Conservation (phyloP, 2,329 filamentous ascomycete genomes). For the Botrytis squamosa region DNA sequence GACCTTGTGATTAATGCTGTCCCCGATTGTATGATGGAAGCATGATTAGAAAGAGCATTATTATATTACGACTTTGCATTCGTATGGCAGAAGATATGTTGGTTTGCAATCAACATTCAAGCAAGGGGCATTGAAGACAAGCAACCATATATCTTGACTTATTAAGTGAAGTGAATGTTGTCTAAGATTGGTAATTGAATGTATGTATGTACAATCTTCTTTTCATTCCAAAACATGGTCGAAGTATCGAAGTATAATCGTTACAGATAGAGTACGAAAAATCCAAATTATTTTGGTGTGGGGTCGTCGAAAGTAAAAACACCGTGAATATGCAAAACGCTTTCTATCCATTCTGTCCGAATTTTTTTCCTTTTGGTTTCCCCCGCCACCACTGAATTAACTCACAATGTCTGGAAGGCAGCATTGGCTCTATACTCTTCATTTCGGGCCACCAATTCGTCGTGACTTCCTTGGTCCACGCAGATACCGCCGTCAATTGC, state of each 20-base stretch:
- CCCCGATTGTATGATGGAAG: too few relatives aligned
- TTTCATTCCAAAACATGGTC: background rate
- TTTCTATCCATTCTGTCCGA: background rate
- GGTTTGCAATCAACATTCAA: background rate
- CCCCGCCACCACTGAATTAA: background rate
- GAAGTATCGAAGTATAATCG: background rate
- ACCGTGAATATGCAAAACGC: background rate
- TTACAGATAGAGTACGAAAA: background rate
- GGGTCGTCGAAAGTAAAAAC: background rate
- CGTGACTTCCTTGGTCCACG: conserved; percentile 53
- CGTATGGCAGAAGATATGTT: background rate
- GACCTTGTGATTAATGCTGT: too few relatives aligned
- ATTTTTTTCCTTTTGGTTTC: background rate
- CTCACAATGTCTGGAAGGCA: conserved; percentile 18
- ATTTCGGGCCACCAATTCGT: conserved; percentile 52
- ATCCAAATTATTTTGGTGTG: background rate
- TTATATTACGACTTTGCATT: too few relatives aligned
- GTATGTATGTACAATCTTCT: background rate
- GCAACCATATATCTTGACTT: background rate
- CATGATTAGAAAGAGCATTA: too few relatives aligned
- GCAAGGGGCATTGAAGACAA: background rate
- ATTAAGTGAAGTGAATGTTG: background rate
- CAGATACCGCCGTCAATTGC: conserved; percentile 54
- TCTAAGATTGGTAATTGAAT: background rate
- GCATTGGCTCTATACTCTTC: conserved; percentile 51